Percentiles rank a stretch among this genome's conserved stretches.
phyloP scores from a whole-genome alignment of 257 asterid species.

The Penstemon barbatus region DNA sequence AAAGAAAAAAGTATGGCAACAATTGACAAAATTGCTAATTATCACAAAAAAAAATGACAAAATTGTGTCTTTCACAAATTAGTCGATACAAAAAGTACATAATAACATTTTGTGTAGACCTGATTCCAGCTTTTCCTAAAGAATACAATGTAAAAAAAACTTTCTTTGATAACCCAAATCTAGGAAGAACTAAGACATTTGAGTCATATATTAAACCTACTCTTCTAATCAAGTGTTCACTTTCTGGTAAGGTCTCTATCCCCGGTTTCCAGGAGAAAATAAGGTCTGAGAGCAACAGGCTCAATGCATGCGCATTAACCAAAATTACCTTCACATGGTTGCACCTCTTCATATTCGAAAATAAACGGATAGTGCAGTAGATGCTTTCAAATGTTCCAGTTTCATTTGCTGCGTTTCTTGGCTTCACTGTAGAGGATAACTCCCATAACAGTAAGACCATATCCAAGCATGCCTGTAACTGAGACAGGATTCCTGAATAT shows the following conservation, averaged over 20 bases:
- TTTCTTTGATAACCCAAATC: conserved; percentile 33
- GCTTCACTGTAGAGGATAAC: conserved; percentile 77
- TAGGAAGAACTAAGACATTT: conserved; percentile 32
- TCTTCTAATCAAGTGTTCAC: conserved; percentile 32
- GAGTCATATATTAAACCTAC: conserved; percentile 48
- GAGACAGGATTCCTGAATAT: conserved; percentile 82
- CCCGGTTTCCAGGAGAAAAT: conserved; percentile 36
- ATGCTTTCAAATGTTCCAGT: conserved; percentile 8
- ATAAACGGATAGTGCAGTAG: conserved; percentile 26
- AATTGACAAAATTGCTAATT: too few species aligned
- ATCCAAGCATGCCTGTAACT: conserved; percentile 79
- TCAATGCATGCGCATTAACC: conserved; percentile 26
- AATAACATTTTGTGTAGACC: too few species aligned
- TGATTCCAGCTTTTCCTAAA: neutral
- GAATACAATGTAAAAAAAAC: conserved; percentile 20
- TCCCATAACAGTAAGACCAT: conserved; percentile 62
- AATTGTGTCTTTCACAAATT: conserved; percentile 31
- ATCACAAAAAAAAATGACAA: conserved; percentile 2
- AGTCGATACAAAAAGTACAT: conserved; percentile 27
- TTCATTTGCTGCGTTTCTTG: conserved; percentile 71
- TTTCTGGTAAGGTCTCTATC: conserved; percentile 43
- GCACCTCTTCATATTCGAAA: conserved; percentile 36
- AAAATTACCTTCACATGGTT: conserved; percentile 25
- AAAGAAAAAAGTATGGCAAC: too few species aligned
- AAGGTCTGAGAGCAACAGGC: conserved; percentile 34